These are phyloP conservation scores for Diaporthe velutina DNA, from an alignment of 2,329 filamentous ascomycete genomes.

Conservation along the genomic window DNA sequence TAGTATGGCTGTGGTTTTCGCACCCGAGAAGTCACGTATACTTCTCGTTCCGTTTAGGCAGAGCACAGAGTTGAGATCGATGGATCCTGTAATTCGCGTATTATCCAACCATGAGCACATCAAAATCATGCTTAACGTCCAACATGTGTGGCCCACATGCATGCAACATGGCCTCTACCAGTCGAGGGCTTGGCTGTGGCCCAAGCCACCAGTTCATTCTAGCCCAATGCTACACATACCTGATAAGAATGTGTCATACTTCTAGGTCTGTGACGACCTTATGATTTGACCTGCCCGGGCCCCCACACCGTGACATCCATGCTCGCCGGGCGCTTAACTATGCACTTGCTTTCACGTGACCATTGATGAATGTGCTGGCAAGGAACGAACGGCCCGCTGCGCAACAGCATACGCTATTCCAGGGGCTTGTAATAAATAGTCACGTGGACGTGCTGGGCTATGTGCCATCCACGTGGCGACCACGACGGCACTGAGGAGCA, in stretches of 20 bases:
- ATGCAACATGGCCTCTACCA: background rate
- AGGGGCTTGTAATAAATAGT: background rate
- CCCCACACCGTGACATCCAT: background rate
- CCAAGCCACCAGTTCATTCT: background rate
- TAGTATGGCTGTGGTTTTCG: background rate
- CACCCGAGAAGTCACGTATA: background rate
- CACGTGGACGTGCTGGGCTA: background rate
- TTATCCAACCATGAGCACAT: background rate
- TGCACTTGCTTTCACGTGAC: constrained; percentile 1
- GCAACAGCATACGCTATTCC: background rate
- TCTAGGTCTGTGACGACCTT: background rate
- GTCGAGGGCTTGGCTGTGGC: background rate
- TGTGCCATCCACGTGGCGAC: background rate
- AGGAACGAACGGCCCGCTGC: background rate
- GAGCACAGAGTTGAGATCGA: background rate
- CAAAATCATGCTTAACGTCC: background rate
- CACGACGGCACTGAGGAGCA: background rate
- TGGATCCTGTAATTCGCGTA: no score
- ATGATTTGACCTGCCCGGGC: background rate
- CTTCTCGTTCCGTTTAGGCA: background rate
- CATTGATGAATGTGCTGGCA: background rate
- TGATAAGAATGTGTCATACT: background rate
- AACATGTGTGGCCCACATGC: background rate
- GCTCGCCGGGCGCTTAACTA: background rate
- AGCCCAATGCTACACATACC: background rate